Evolutionary conservation across 1,284 basidiomycete genomes (phyloP), one percentile per base, ranked within the genome.

Genomic region (Rhizoctonia solani): DNA sequence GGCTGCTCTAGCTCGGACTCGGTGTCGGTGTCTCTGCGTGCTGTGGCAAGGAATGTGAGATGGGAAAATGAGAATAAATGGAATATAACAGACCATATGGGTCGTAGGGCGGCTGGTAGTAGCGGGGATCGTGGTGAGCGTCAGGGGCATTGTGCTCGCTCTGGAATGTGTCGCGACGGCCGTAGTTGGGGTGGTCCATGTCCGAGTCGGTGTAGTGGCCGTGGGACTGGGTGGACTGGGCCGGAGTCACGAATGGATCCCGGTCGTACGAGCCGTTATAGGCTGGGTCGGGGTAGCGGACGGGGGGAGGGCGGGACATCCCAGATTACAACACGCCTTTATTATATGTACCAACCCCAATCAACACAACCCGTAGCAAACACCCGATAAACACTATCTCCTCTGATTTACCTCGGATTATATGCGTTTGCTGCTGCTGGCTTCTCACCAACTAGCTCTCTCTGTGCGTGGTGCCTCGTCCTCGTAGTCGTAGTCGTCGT

Each of bases 1-100:
- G 86, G 82, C 74, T 90, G 89, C 23, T 65, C 52, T 52, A 83
- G 82, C 71, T 91, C 89, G 16, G 88, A 90, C 76, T 91, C 89
- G 46, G 87, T 87, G 76, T 92, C 90, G 75, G 75, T 72, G 54
- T 72, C 72, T 50, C 70, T 69, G 44, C 69, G 83, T 77, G 85
- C 79, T 79, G 72, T n/a, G 63, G 69, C n/a, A n/a, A n/a, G n/a
- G n/a, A n/a, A n/a, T n/a, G n/a, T n/a, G 71, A 67, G 23, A 72
- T 65, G 70, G 72, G 73, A 70, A 70, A 73, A 50, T 55, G 39
- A 54, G 68, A 69, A 49, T 59, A 71, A 56, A 69, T 49, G 50
- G 70, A 67, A 46, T 14, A 67, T 34, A 46, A 76, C 83, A 71
- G 69, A 83, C 87, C 82, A 77, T 89, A 90, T 30, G 82, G 79